These are phyloP conservation scores for Antarctomyces pellizariae DNA, from an alignment of 495 filamentous ascomycete genomes.

Conservation along the genomic window DNA sequence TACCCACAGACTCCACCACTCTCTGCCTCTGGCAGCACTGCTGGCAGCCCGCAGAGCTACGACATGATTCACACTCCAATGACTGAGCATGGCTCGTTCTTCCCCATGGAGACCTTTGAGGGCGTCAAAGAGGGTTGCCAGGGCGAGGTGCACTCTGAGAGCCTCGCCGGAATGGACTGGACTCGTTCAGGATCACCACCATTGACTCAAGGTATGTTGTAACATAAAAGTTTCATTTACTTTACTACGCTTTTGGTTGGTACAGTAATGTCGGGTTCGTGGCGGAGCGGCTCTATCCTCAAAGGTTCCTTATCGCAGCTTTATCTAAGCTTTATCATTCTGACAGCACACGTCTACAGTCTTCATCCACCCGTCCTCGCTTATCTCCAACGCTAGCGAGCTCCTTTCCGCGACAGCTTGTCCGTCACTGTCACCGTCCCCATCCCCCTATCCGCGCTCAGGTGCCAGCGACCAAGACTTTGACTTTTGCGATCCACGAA, in stretches of 20 bases:
- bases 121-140: slow-evolving; percentile 66
- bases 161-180: slow-evolving; percentile 57
- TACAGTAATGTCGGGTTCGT: too few relatives aligned
- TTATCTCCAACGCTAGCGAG: slow-evolving; percentile 39
- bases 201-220: slow-evolving; percentile 74
- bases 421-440: slow-evolving; percentile 64
- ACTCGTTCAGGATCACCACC: slow-evolving; percentile 55
- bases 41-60: slow-evolving; percentile 67
- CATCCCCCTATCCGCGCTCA: slow-evolving; percentile 57
- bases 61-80: slow-evolving; percentile 63
- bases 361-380: slow-evolving; percentile 55
- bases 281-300: too few relatives aligned
- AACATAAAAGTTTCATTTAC: slow-evolving; percentile 9
- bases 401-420: slow-evolving; percentile 49
- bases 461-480: slow-evolving; percentile 42
- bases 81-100: slow-evolving; percentile 57
- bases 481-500: slow-evolving; percentile 84
- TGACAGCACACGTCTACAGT: slow-evolving; percentile 32
- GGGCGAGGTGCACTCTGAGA: slow-evolving; percentile 49
- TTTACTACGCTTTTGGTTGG: slow-evolving; percentile 7
- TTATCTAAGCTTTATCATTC: too few relatives aligned
- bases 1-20: slow-evolving; percentile 79
- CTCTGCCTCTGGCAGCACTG: slow-evolving; percentile 59
- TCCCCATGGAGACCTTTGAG: slow-evolving; percentile 47
- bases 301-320: too few relatives aligned